A percentile compares a stretch with the other conserved stretches of the same genome.
phyloP scores from a whole-genome alignment of 1,284 basidiomycete genomes.

The Melampsora larici-populina region DNA sequence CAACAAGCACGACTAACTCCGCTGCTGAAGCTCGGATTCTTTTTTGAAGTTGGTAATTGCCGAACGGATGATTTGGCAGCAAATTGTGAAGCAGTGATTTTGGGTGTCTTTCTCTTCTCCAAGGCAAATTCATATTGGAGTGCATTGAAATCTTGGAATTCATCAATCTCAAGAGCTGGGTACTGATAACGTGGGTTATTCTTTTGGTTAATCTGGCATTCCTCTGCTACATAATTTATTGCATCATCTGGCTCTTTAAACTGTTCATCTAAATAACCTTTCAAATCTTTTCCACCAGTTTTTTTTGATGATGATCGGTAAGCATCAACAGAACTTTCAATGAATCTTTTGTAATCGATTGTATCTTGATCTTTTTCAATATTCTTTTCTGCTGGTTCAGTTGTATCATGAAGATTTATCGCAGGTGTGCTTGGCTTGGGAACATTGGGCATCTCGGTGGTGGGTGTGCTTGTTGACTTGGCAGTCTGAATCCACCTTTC shows the following conservation, averaged over 20 bases:
- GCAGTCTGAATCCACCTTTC: neutral
- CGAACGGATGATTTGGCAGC: conserved; percentile 12
- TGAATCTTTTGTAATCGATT: neutral
- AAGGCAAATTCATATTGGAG: neutral
- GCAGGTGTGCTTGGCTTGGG: neutral
- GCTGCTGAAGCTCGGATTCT: neutral
- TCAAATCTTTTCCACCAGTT: neutral
- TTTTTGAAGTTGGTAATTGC: neutral
- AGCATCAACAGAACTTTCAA: neutral
- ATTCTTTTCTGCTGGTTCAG: too few relatives aligned
- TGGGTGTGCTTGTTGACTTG: neutral
- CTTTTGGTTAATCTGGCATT: neutral
- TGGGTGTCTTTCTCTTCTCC: neutral
- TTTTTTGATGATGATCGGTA: neutral
- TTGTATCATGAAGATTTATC: neutral
- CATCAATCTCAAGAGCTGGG: neutral
- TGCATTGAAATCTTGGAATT: conserved; percentile 16
- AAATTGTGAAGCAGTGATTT: conserved; percentile 9
- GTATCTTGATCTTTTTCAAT: neutral
- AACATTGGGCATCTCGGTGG: neutral
- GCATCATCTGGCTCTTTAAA: too few relatives aligned
- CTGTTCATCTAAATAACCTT: conserved; percentile 1
- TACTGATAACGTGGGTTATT: neutral
- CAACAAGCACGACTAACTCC: conserved; percentile 1
- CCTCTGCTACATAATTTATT: neutral